Base-by-base conservation (phyloP, 768 basidiomycete genomes). In the Astraeus odoratus region DNA sequence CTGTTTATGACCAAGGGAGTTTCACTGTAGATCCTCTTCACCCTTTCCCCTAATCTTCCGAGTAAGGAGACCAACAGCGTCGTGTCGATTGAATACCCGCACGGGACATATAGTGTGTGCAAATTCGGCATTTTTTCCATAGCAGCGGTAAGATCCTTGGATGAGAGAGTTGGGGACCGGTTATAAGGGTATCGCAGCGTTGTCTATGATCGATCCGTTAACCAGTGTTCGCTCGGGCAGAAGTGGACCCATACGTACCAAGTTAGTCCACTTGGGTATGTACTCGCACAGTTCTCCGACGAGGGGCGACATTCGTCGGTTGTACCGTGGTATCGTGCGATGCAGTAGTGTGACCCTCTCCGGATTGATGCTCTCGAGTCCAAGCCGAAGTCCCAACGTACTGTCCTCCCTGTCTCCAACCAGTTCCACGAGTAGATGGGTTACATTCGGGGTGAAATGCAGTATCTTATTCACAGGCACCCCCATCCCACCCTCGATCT, bases 181-280 rank as follows among this genome's bases (percentile, higher is more conserved):
- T 29, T 15, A 41, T 27, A 41, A 15, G 39, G 39, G 19, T 41
- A 41, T 41, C 39, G 16, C 26, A 41, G 39, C 8, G 39, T 41
- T 26, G 39, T 41, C 39, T 41, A 9, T n/a, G 16, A 9, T 15
- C 2, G 25, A 29, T 27, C 18, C 12, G 29, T 26, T 18, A 41
- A 16, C 8, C 26, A 12, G 26, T 19, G 16, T 1, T 8, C 35
- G 5, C 35, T 20, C 25, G 3, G 24, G 15, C 26, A 8, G 29
- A 9, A 20, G 27, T 9, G 10, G 25, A 29, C 27, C 9, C 9
- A n/a, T 9, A 35, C 37, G 22, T 41, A 41, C 39, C 26, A 41
- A 10, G 9, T 16, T 26, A n/a, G 39, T 41, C 39, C 39, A 41
- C 26, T 29, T 41, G n/a, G 39, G 25, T 4, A 41, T 27, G 25